Conservation (phyloP, 208 protist species). For the Blechomonas ayalai region DNA sequence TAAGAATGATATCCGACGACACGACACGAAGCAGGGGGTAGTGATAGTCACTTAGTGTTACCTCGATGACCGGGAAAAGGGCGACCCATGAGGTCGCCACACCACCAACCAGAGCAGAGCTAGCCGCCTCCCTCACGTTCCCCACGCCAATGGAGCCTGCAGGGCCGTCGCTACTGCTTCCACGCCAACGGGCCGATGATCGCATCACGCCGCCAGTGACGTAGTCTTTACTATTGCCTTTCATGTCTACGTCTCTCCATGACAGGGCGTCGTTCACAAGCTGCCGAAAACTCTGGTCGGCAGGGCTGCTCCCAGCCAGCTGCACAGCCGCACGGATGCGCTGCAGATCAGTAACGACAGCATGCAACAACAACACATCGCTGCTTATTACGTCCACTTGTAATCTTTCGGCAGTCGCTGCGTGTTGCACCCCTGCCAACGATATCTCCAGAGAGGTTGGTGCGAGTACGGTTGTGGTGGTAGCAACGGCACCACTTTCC, state of each 20-base stretch:
- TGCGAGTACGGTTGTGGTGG: constrained; percentile 32
- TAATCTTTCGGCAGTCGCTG: constrained; percentile 17
- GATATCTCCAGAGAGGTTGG: constrained; percentile 19
- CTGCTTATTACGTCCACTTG: constrained; percentile 27
- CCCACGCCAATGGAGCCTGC: too few relatives aligned
- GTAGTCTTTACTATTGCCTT: too few relatives aligned
- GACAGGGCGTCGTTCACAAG: constrained; percentile 21
- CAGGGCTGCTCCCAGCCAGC: constrained; percentile 20
- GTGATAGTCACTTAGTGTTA: constrained; percentile 53
- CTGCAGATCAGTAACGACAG: constrained; percentile 15
- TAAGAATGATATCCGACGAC: constrained; percentile 28
- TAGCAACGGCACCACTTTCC: too few relatives aligned
- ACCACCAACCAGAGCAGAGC: too few relatives aligned
- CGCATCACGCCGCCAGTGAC: too few relatives aligned
- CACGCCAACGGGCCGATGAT: too few relatives aligned
- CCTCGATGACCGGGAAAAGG: constrained; percentile 28
- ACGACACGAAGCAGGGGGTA: constrained; percentile 49
- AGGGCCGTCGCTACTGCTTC: too few relatives aligned
- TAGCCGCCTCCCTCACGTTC: too few relatives aligned
- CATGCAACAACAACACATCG: constrained; percentile 26
- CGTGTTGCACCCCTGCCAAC: constrained; percentile 28
- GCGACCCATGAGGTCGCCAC: too few relatives aligned
- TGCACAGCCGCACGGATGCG: constrained; percentile 10
- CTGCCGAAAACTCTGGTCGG: constrained; percentile 21
- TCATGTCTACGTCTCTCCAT: too few relatives aligned